Base-by-base conservation (phyloP, 495 filamentous ascomycete species). In the Aspergillus indologenus region DNA sequence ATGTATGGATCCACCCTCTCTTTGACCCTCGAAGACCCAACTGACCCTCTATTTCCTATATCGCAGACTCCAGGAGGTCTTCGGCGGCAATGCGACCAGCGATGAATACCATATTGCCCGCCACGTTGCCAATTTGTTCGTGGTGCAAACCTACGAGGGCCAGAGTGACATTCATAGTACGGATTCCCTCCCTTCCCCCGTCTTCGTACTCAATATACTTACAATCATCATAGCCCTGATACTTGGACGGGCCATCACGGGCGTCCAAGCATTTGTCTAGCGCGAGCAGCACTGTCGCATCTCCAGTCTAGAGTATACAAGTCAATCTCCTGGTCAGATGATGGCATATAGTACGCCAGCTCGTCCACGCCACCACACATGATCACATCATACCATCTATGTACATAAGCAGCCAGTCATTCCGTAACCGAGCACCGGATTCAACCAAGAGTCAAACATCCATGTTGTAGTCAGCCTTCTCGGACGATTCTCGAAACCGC, bases 121-220 rank as follows among this genome's bases (percentile, higher is more conserved):
- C 64, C 95, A 98, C 79, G 94, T 96, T 29, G 89, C 94, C 45
- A 98, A 98, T 70, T 69, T 98, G 59, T 98, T 96, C 71, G 95
- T 98, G 54, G 96, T 93, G 46, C 93, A 97, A 71, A 98, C 93
- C 1, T 98, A 98, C 62, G 94, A 97, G 75, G 93, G 93, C 8
- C 93, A 96, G 71, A 96, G 91, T 62, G 93, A 98, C 75, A 96
- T 96, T 63, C 93, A 96, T 70, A 81, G 91, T 94, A 75, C 83
- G 90, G 81, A 22, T 49, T 55, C 54, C 22, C 3, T 7, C 23
- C 18, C 29, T 42, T 49, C 21, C 29, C 40, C 17, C 17, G 1
- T 50, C 22, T 1, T 7, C n/a, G n/a, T n/a, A n/a, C n/a, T 12
- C 63, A 47, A 60, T 69, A 50, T 53, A 53, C 65, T 67, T 56